Conservation (phyloP, 129 eudicot genomes). For the Helichrysum umbraculigerum region DNA sequence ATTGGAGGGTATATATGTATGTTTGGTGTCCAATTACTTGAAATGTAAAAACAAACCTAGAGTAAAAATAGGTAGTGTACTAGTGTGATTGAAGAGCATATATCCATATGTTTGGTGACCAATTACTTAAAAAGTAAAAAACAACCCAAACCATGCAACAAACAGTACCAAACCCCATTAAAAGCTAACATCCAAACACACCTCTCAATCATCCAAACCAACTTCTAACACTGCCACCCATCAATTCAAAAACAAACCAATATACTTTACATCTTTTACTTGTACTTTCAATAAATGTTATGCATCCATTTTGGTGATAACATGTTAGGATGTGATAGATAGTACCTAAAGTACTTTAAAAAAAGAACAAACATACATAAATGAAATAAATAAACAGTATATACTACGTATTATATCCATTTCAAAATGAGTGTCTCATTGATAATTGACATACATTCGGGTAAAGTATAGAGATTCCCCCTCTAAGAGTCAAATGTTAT, state of each 20-base stretch:
- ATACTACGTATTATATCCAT: too few relatives aligned
- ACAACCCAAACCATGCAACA: conserved; percentile 11
- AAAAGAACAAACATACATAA: neutral
- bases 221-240: neutral
- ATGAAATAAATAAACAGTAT: neutral
- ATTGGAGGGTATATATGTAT: neutral
- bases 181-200: conserved; percentile 9
- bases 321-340: neutral
- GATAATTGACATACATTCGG: too few relatives aligned
- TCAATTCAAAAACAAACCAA: neutral
- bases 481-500: too few relatives aligned
- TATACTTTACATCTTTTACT: neutral
- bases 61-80: neutral
- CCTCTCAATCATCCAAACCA: neutral
- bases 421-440: too few relatives aligned
- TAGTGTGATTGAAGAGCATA: conserved; percentile 1
- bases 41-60: neutral
- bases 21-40: neutral
- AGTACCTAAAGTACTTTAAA: neutral
- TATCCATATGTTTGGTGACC: conserved; percentile 4
- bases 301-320: conserved; percentile 2
- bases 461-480: too few relatives aligned
- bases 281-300: conserved; percentile 2
- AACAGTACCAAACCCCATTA: conserved; percentile 6
- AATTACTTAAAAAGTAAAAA: conserved; percentile 9